These are phyloP conservation scores for Aspergillus sclerotialis DNA, from an alignment of 2,329 filamentous ascomycete genomes.

Conservation along the genomic window DNA sequence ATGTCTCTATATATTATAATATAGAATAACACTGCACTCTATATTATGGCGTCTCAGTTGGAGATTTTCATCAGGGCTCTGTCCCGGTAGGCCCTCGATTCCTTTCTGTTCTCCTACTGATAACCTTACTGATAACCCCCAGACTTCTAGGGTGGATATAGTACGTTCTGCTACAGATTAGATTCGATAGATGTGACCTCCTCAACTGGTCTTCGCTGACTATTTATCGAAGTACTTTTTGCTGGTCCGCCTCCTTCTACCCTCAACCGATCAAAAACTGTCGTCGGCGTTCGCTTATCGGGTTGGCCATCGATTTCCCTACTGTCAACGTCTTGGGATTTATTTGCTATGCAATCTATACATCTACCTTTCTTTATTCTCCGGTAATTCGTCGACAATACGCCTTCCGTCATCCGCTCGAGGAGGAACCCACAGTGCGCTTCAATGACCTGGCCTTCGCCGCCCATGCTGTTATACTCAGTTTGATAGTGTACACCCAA, in stretches of 20 bases:
- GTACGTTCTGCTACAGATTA: slow-evolving; percentile 24
- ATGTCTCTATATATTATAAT: background rate
- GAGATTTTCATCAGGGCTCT: slow-evolving; percentile 33
- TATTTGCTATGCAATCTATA: slow-evolving; percentile 66
- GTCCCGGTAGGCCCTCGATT: slow-evolving; percentile 29
- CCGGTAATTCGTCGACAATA: slow-evolving; percentile 73
- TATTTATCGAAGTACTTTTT: slow-evolving; percentile 43
- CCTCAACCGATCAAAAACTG: slow-evolving; percentile 81
- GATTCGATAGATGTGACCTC: background rate
- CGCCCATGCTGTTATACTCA: slow-evolving; percentile 68
- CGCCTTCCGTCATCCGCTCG: slow-evolving; percentile 65
- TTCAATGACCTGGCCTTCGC: slow-evolving; percentile 90
- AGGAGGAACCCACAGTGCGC: slow-evolving; percentile 73
- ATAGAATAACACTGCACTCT: too few relatives aligned
- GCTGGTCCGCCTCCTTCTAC: slow-evolving; percentile 88
- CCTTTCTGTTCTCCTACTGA: background rate
- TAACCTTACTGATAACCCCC: slow-evolving; percentile 29
- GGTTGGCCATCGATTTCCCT: slow-evolving; percentile 83
- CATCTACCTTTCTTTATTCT: slow-evolving; percentile 69
- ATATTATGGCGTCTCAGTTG: slow-evolving; percentile 22
- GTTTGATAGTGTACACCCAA: slow-evolving; percentile 67
- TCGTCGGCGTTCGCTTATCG: slow-evolving; percentile 67
- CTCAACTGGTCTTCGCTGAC: slow-evolving; percentile 1
- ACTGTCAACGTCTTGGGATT: slow-evolving; percentile 60
- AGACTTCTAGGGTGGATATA: slow-evolving; percentile 69